These are phyloP conservation scores for Solanum bulbocastanum DNA, from an alignment of 257 asterid genomes.

Conservation along the genomic window DNA sequence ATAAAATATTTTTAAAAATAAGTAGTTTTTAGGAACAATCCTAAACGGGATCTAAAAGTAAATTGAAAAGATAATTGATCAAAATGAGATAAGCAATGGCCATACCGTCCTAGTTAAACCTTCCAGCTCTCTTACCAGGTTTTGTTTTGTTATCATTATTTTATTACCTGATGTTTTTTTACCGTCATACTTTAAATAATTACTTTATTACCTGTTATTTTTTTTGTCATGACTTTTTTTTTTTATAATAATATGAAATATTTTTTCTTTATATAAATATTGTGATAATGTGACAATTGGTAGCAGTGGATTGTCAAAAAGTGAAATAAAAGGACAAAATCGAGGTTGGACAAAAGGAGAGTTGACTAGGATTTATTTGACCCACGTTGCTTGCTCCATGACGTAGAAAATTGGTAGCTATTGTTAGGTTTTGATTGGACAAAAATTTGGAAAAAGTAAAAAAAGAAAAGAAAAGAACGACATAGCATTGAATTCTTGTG, in stretches of 20 bases:
- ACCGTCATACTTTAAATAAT: background rate
- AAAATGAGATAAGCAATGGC: background rate
- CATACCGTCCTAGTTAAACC: too few species aligned
- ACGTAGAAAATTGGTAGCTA: conserved; percentile 26
- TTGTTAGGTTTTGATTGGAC: conserved; percentile 27
- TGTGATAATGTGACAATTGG: background rate
- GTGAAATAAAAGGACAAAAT: background rate
- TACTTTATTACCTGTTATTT: background rate
- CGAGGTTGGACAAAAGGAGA: conserved; percentile 12
- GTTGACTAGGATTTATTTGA: conserved; percentile 41
- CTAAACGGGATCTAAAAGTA: background rate
- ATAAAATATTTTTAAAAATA: too few species aligned
- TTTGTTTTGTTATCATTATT: background rate
- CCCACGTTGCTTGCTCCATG: conserved; percentile 27
- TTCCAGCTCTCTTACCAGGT: background rate
- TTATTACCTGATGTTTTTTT: background rate
- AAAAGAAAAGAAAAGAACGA: background rate
- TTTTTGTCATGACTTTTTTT: background rate
- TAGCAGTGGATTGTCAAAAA: background rate
- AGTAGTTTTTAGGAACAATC: too few species aligned
- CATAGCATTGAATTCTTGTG: background rate
- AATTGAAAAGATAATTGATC: background rate
- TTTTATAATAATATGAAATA: background rate
- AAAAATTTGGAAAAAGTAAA: background rate
- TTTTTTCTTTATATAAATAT: background rate